Evolutionary conservation across 2,329 filamentous ascomycete genomes (phyloP).

Genomic region (Epichloe sibirici): DNA sequence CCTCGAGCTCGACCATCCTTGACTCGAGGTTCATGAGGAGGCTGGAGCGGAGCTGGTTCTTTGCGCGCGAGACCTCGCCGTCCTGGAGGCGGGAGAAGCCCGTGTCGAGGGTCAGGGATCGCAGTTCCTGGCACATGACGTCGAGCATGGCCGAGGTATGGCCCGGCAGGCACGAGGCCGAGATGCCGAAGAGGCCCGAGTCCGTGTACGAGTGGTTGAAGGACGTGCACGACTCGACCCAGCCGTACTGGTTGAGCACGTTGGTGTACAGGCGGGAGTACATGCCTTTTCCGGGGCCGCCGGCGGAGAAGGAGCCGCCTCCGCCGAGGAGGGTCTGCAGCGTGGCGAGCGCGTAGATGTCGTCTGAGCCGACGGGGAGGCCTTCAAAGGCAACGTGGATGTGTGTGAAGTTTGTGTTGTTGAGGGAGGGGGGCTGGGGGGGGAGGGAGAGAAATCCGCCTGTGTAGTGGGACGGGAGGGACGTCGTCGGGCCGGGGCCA

Average conservation of each 20-base stretch:
- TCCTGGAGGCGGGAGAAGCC: constrained; percentile 62
- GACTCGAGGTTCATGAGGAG: constrained; percentile 96
- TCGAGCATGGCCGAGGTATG: constrained; percentile 78
- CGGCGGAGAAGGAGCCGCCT: constrained; percentile 91
- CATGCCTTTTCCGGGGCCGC: constrained; percentile 97
- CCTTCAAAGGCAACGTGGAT: constrained; percentile 95
- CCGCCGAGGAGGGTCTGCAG: constrained; percentile 92
- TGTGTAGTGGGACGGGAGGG: constrained; percentile 66
- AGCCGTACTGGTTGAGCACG: constrained; percentile 92
- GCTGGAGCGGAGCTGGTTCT: constrained; percentile 86
- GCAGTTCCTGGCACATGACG: constrained; percentile 86
- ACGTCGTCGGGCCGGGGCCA: constrained; percentile 36
- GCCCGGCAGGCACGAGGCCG: constrained; percentile 69
- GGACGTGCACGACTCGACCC: constrained; percentile 90
- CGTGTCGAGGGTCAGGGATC: constrained; percentile 60
- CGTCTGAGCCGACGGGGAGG: constrained; percentile 74
- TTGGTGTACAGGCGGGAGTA: constrained; percentile 96
- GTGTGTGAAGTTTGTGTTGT: constrained; percentile 71
- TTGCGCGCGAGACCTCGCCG: constrained; percentile 77
- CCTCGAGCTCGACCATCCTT: constrained; percentile 94
- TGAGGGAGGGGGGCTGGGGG: constrained; percentile 68
- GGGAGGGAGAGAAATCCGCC: constrained; percentile 86
- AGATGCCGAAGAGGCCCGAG: constrained; percentile 88
- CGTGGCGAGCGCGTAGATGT: constrained; percentile 93
- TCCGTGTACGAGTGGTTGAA: constrained; percentile 98